A percentile compares a stretch with the other conserved stretches of the same genome.
Conservation (phyloP, 352 stramenopile species). For the Discostella stelligera region DNA sequence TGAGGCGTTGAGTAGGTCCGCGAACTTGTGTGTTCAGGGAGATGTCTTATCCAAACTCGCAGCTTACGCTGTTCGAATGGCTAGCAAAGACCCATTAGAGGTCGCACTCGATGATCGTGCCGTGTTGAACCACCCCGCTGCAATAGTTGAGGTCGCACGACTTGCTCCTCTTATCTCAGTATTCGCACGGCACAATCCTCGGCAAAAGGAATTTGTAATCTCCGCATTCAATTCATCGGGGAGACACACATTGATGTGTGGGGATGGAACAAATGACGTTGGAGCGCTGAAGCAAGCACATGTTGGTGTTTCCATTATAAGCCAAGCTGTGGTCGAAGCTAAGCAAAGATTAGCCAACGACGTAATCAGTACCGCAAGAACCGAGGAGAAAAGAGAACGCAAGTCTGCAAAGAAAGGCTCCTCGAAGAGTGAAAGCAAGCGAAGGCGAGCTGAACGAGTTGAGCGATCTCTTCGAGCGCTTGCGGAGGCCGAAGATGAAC, state of each 20-base stretch:
- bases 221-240: constrained; percentile 91
- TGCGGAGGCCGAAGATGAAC: constrained; percentile 70
- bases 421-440: constrained; percentile 19
- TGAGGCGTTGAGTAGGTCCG: constrained; percentile 28
- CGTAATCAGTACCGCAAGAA: constrained; percentile 36
- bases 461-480: constrained; percentile 85
- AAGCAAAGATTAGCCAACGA: constrained; percentile 66
- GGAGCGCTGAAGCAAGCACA: constrained; percentile 88
- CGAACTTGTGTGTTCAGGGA: constrained; percentile 73
- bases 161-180: constrained; percentile 69
- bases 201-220: constrained; percentile 95
- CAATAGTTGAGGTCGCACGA: constrained; percentile 48
- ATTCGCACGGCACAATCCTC: constrained; percentile 94
- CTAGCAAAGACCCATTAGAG: not conserved
- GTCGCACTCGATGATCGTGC: constrained; percentile 47
- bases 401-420: constrained; percentile 34
- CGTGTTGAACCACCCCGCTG: constrained; percentile 55
- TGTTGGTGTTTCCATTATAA: constrained; percentile 93
- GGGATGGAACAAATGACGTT: constrained; percentile 97
- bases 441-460: constrained; percentile 52
- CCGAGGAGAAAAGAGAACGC: constrained; percentile 56
- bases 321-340: constrained; percentile 84
- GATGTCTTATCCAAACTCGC: constrained; percentile 67
- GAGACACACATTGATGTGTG: constrained; percentile 94
- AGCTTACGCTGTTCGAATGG: constrained; percentile 31